Evolutionary conservation across 352 stramenopile species (phyloP).

Genomic region (Pythium sukuiense): DNA sequence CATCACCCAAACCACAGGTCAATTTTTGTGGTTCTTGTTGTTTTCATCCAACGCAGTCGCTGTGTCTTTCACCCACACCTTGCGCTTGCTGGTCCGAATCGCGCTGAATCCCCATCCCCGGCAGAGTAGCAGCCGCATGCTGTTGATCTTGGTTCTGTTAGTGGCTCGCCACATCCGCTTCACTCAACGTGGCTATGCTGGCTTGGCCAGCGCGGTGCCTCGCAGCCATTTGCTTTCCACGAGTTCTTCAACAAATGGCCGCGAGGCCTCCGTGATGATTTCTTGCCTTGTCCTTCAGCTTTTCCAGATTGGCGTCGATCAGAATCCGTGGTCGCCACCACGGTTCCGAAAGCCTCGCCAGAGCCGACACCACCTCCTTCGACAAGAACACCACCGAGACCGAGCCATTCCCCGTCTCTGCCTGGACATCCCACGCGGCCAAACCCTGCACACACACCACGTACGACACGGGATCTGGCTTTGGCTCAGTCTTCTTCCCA

Average conservation of each 20-base stretch:
- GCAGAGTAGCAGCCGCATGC: too few relatives aligned
- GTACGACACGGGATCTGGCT: not conserved
- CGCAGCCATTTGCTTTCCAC: too few relatives aligned
- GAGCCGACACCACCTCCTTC: not conserved
- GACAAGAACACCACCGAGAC: constrained; percentile 1
- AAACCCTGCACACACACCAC: constrained; percentile 9
- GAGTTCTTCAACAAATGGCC: not conserved
- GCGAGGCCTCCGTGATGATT: not conserved
- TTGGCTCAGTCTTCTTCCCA: not conserved
- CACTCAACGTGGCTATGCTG: too few relatives aligned
- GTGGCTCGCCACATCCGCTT: too few relatives aligned
- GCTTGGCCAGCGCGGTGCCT: too few relatives aligned
- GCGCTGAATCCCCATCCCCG: too few relatives aligned
- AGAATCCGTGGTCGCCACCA: not conserved
- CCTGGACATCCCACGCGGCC: not conserved
- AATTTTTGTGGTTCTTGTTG: too few relatives aligned
- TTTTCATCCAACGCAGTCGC: too few relatives aligned
- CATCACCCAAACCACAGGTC: too few relatives aligned
- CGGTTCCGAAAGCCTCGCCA: not conserved
- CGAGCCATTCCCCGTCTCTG: not conserved
- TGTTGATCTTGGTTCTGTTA: too few relatives aligned
- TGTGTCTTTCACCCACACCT: too few relatives aligned
- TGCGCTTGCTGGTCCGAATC: too few relatives aligned
- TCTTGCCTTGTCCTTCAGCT: not conserved
- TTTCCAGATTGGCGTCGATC: not conserved